Evolutionary conservation across 164 flowering plant species (phyloP).

Genomic region (Kingdonia uniflora): DNA sequence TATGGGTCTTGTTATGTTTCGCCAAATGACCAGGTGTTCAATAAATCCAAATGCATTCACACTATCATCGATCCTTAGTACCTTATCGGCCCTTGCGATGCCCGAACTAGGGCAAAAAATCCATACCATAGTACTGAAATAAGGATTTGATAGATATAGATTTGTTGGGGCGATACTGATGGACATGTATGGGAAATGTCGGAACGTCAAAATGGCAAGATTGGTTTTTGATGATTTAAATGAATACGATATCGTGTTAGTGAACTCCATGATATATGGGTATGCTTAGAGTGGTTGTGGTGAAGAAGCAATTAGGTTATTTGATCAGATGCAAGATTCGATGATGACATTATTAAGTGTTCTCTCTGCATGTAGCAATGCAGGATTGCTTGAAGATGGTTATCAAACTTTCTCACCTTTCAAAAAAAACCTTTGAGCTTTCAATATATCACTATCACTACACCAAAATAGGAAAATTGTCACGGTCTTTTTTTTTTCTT

Average conservation of each 20-base stretch:
- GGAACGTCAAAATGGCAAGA: conserved; percentile 26
- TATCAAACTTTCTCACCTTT: conserved; percentile 31
- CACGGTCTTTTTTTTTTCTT: too few relatives aligned
- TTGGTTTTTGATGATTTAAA: conserved; percentile 24
- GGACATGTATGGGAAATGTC: conserved; percentile 44
- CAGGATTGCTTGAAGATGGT: too few relatives aligned
- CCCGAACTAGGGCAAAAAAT: conserved; percentile 34
- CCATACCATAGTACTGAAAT: conserved; percentile 27
- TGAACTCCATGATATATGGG: too few relatives aligned
- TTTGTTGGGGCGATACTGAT: conserved; percentile 33
- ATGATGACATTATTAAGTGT: conserved; percentile 24
- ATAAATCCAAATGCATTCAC: conserved; percentile 35
- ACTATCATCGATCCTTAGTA: conserved; percentile 31
- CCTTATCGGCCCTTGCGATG: conserved; percentile 39
- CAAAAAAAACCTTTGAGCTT: conserved; percentile 11
- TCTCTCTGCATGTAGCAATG: too few relatives aligned
- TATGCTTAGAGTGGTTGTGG: conserved; percentile 40
- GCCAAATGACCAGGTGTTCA: conserved; percentile 31
- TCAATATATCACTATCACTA: conserved; percentile 34
- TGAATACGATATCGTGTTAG: conserved; percentile 23
- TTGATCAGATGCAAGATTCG: conserved; percentile 22
- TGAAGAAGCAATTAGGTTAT: too few relatives aligned
- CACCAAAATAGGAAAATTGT: too few relatives aligned
- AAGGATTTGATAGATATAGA: conserved; percentile 17
- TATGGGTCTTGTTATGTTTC: conserved; percentile 32